These are phyloP conservation scores for Carallia brachiata DNA, from an alignment of 345 rosid species.

Conservation along the genomic window DNA sequence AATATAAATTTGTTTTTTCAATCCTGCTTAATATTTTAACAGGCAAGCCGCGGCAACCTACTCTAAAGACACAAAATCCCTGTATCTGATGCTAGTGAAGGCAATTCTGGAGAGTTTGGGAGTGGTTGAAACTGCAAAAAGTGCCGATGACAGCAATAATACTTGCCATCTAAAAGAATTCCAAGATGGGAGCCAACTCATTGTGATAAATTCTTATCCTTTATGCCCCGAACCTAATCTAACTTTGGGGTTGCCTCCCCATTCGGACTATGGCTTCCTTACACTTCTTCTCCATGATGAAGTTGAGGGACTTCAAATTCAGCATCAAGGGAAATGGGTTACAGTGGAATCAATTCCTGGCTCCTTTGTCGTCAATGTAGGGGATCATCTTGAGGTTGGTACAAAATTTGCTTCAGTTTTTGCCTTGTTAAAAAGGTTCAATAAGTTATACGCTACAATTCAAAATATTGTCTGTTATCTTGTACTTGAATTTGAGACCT, in stretches of 20 bases:
- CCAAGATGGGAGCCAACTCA: conserved; percentile 22
- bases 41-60: conserved; percentile 33
- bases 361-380: conserved; percentile 34
- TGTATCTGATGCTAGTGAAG: conserved; percentile 28
- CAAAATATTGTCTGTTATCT: background rate
- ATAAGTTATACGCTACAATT: background rate
- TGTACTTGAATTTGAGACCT: background rate
- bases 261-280: conserved; percentile 45
- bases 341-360: conserved; percentile 29
- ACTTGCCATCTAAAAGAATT: conserved; percentile 8
- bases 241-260: conserved; percentile 34
- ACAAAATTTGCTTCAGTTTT: background rate
- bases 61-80: conserved; percentile 24
- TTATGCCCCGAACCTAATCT: conserved; percentile 42
- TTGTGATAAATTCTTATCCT: conserved; percentile 34
- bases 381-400: conserved; percentile 47
- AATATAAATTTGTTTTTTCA: background rate
- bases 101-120: conserved; percentile 39
- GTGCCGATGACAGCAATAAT: background rate
- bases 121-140: conserved; percentile 4
- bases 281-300: conserved; percentile 40
- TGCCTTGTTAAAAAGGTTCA: background rate
- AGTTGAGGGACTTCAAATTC: conserved; percentile 40
- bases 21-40: background rate
- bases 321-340: conserved; percentile 34